Evolutionary conservation across 164 flowering plant genomes (phyloP).

Genomic region (Tetracentron sinense): DNA sequence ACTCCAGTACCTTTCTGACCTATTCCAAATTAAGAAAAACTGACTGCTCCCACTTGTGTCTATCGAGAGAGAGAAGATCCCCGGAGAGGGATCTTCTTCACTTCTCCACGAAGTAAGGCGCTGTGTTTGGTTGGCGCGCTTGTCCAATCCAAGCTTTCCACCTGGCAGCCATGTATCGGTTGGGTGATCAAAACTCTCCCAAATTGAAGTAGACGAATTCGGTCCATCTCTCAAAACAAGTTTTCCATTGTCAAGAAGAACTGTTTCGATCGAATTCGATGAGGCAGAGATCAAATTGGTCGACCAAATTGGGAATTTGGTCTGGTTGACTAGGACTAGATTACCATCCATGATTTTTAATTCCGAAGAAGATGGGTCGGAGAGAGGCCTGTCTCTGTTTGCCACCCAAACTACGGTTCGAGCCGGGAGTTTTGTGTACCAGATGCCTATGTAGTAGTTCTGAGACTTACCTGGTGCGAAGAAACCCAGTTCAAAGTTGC

Average conservation of each 20-base stretch:
- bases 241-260: constrained; percentile 30
- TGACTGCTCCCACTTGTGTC: no score
- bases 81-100: background rate
- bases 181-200: background rate
- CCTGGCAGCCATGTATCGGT: background rate
- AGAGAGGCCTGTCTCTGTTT: no score
- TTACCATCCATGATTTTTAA: no score
- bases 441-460: no score
- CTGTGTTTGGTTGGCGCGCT: no score
- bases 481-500: no score
- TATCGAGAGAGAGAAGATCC: background rate
- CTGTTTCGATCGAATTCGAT: constrained; percentile 13
- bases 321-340: constrained; percentile 18
- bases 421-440: no score
- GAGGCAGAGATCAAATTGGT: constrained; percentile 14
- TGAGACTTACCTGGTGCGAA: no score
- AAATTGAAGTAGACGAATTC: background rate
- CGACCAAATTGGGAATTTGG: constrained; percentile 26
- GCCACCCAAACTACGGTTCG: no score
- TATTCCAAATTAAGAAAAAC: no score
- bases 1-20: no score
- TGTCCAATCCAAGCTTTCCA: background rate
- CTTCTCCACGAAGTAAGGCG: background rate
- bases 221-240: constrained; percentile 21
- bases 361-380: constrained; percentile 10